phyloP scores from a whole-genome alignment of 805 yeast species.

The Kluyveromyces dobzhanskii region DNA sequence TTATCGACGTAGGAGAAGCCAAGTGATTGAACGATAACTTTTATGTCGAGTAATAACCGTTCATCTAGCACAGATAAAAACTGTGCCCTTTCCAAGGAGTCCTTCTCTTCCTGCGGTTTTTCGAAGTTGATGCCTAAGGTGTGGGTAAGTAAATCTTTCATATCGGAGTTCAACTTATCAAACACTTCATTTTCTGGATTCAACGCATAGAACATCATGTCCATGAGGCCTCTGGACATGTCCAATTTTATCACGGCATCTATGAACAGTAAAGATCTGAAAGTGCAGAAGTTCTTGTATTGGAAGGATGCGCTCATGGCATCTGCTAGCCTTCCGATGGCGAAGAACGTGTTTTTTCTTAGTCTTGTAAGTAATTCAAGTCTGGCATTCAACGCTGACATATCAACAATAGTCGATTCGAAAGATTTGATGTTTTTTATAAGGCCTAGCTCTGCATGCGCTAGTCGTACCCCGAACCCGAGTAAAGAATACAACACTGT shows the following conservation, averaged over 20 bases:
- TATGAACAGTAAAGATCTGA: conserved; percentile 1
- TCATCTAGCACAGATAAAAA: conserved; percentile 3
- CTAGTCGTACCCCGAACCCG: not conserved
- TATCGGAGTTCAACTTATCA: not conserved
- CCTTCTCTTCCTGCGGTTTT: not conserved
- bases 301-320: conserved; percentile 2
- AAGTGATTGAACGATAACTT: conserved; percentile 1
- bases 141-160: conserved; percentile 2
- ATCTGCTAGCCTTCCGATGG: not conserved
- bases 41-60: conserved; percentile 1
- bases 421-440: not conserved
- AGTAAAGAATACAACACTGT: conserved; percentile 3
- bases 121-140: not conserved
- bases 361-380: not conserved
- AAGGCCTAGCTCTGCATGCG: conserved; percentile 1
- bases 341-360: not conserved
- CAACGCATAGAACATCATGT: not conserved
- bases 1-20: not conserved
- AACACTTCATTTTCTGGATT: not conserved
- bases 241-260: conserved; percentile 2
- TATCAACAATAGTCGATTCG: not conserved
- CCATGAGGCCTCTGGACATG: not conserved
- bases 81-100: not conserved
- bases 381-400: not conserved
- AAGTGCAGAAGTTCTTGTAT: conserved; percentile 3